Evolutionary conservation across 2,329 filamentous ascomycete species (phyloP), one percentile per base, ranked within the genome.

Genomic region (Moelleriella libera): DNA sequence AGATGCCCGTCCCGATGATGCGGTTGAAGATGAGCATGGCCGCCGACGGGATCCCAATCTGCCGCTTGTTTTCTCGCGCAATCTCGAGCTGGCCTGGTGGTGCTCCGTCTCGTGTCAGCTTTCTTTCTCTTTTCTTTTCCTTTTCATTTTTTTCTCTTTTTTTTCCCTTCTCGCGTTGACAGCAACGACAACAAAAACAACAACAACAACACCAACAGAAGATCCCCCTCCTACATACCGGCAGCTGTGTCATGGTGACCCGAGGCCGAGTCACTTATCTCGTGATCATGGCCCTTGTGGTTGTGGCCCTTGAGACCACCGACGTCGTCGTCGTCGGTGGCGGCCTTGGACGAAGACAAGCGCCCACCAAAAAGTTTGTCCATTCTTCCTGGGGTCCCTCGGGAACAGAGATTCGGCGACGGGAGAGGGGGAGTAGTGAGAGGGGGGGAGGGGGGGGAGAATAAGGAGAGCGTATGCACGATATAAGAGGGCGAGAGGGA

Each of bases 1-100:
- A 83, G 61, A 83, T 82, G 51, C 80, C 79, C 9, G 77, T 82
- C 41, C 80, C 79, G 48, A 83, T 76, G 64, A 82, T 76, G 49
- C 78, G 74, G 64, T 81, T 81, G 60, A 81, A 74, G 58, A 82
- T 78, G 49, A 80, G 66, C 60, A 79, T 76, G 21, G 70, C 63
- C 21, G 78, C 76, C 5, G 71, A 74, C 44, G 68, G 60, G 44
- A 78, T 56, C 44, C 76, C 76, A 49, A 80, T 76, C 55, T 77
- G 70, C 40, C 74, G 68, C 54, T 75, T 75, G 49, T 65, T 64
- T 6, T 74, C 69, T 41, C 67, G 65, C 5, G 66, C 71, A 44
- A 60, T 45, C 34, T 67, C 59, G 40, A 68, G 58, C 21, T 57
- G 60, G 45, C 58, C 62, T 60, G 14, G 8, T 5, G 5, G n/a